phyloP scores from a whole-genome alignment of 495 filamentous ascomycete genomes.

The Friedmanniomyces simplex region DNA sequence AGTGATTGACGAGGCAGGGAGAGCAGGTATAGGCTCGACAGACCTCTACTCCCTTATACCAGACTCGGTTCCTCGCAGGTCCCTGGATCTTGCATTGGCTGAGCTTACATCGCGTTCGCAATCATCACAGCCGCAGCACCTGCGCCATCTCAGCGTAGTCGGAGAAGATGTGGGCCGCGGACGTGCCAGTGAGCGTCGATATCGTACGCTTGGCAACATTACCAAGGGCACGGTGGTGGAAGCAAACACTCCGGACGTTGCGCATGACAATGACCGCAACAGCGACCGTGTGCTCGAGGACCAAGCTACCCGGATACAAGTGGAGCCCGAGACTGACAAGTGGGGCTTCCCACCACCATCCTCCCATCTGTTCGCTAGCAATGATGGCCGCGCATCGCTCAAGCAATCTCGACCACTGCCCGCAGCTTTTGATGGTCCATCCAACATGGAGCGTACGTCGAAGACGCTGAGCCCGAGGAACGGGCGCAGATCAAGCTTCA shows the following conservation, averaged over 20 bases:
- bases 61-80: background rate
- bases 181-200: constrained; percentile 46
- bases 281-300: constrained; percentile 31
- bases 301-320: constrained; percentile 23
- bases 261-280: too few species aligned
- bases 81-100: background rate
- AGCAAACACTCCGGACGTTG: too few species aligned
- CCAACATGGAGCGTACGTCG: background rate
- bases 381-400: constrained; percentile 39
- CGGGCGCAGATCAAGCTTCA: background rate
- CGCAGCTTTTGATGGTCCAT: background rate
- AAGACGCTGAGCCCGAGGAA: background rate
- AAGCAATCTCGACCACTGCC: background rate
- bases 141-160: constrained; percentile 53
- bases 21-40: background rate
- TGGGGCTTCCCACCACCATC: constrained; percentile 41
- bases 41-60: background rate
- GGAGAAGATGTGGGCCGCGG: constrained; percentile 46
- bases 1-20: background rate
- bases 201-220: constrained; percentile 42
- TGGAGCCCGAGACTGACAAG: constrained; percentile 31
- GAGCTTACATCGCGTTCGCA: constrained; percentile 34
- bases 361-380: constrained; percentile 29
- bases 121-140: constrained; percentile 50
- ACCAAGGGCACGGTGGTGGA: background rate